phyloP scores from a whole-genome alignment of 805 yeast genomes.

The Yarrowia keelungensis region DNA sequence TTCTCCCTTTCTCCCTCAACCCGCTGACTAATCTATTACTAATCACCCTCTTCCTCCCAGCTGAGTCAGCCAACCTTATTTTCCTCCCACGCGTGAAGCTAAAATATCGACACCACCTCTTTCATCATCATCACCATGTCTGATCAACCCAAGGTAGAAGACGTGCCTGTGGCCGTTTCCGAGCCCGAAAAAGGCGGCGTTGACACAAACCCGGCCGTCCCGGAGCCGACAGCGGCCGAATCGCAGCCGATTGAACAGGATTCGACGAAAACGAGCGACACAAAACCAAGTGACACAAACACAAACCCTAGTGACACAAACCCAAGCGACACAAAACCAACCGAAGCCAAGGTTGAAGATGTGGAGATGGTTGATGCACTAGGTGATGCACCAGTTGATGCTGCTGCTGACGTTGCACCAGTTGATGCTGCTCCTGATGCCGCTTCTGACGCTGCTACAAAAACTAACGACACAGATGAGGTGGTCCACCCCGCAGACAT shows the following conservation, averaged over 20 bases:
- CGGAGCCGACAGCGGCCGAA: neutral
- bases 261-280: neutral
- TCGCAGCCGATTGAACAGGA: neutral
- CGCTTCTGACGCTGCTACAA: neutral
- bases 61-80: no score
- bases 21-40: no score
- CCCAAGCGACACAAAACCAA: neutral
- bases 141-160: slow-evolving; percentile 4
- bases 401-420: neutral
- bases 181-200: neutral
- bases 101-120: slow-evolving; percentile 4
- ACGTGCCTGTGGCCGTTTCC: neutral
- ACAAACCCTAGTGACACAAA: neutral
- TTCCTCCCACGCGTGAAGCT: slow-evolving; percentile 9
- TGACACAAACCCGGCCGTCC: neutral
- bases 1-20: no score
- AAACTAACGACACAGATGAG: neutral
- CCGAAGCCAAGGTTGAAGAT: neutral
- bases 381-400: neutral
- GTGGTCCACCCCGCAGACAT: slow-evolving; percentile 40
- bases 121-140: slow-evolving; percentile 13
- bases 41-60: no score
- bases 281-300: neutral
- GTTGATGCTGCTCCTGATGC: no score
- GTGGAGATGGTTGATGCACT: neutral